Percentiles rank a stretch among this genome's conserved stretches.
Evolutionary conservation across 306 rosid species (phyloP).

Genomic region (Sesbania bispinosa): DNA sequence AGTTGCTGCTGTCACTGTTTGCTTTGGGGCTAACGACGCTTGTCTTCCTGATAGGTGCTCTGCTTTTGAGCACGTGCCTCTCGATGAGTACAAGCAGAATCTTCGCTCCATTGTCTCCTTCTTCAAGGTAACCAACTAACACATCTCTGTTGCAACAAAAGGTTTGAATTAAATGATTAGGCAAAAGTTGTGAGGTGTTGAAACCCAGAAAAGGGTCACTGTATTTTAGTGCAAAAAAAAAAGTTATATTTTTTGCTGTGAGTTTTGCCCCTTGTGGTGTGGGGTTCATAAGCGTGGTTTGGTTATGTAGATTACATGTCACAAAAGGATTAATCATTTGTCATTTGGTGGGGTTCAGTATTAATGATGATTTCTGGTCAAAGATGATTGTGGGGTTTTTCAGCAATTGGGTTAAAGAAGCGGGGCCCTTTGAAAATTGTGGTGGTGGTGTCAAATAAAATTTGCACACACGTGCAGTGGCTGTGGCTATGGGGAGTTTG

Average conservation of each 20-base stretch:
- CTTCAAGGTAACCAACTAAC: conserved; percentile 61
- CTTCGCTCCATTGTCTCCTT: conserved; percentile 59
- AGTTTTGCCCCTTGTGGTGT: conserved; percentile 22
- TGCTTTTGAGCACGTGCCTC: conserved; percentile 78
- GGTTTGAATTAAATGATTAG: not conserved
- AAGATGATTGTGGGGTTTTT: conserved; percentile 30
- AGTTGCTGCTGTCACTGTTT: conserved; percentile 58
- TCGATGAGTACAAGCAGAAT: conserved; percentile 61
- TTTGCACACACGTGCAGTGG: conserved; percentile 25
- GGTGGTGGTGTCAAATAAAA: not conserved
- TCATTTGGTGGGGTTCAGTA: conserved; percentile 26
- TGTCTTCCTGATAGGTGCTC: conserved; percentile 61
- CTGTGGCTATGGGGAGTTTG: conserved; percentile 13
- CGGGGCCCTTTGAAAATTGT: too few relatives aligned
- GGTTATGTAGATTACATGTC: conserved; percentile 15
- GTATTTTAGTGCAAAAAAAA: conserved; percentile 19
- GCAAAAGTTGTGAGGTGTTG: conserved; percentile 11
- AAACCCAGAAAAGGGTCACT: conserved; percentile 22
- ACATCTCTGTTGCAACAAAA: too few relatives aligned
- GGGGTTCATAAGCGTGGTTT: conserved; percentile 31
- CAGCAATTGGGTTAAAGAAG: conserved; percentile 13
- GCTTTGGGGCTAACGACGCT: conserved; percentile 97
- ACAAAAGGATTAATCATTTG: conserved; percentile 29
- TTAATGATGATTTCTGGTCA: not conserved
- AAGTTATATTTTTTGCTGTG: not conserved